Evolutionary conservation across 2,329 filamentous ascomycete species (phyloP), one percentile per base, ranked within the genome.

Genomic region (Teratosphaeria nubilosa): DNA sequence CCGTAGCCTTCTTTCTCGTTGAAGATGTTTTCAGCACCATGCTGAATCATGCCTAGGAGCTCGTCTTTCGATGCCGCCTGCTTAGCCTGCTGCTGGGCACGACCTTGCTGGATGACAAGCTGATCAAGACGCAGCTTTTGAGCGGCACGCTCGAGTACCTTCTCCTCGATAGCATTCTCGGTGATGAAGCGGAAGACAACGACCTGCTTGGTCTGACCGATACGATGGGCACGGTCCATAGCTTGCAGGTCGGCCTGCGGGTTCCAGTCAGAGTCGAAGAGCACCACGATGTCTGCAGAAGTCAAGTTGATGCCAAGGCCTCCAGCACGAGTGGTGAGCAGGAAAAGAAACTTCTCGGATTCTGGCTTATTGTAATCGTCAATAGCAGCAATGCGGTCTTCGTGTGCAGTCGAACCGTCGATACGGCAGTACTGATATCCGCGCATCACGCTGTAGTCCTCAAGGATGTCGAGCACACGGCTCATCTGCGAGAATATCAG

Each of bases 401-500:
- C 94, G 67, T 99, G 94, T 0, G 94, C 92, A 14, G 94, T 99
- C 53, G 91, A 86, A 69, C 94, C 94, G 71, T 99, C 94, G 63
- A 99, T 99, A 69, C 94, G 89, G 74, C 91, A 97, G 76, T 99
- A 99, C 63, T 95, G 88, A 76, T 89, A 96, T 32, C 90, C 86
- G 59, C 91, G 84, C 80, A 99, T 96, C 51, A 97, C 91, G 64
- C 92, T 97, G 74, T 99, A 99, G 72, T 99, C 94, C 71, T 99
- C 94, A 16, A 99, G 81, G 56, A 99, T 99, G 70, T 99, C 94
- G 50, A 99, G 78, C 45, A 96, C 81, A 82, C 94, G 90, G 69
- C 91, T 96, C 94, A 99, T 99, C 70, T 99, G 94, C 0, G 94
- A 99, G 77, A 99, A 99, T 66, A 99, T 97, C 58, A 99, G 82